phyloP scores from a whole-genome alignment of 116 monocot species.

The Iris pallida region DNA sequence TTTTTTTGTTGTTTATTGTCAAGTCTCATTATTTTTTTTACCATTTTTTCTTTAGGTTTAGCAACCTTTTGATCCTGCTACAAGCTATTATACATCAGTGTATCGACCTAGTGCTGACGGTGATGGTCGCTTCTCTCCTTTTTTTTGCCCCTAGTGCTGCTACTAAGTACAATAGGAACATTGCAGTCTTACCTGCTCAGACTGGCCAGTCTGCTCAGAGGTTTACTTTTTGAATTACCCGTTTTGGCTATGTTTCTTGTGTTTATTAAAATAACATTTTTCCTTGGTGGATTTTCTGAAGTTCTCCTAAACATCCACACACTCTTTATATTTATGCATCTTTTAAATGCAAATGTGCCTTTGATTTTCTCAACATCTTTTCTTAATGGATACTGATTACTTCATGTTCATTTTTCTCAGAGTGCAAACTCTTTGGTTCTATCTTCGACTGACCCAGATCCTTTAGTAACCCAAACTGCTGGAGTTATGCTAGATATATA shows the following conservation, averaged over 20 bases:
- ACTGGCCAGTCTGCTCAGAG: constrained; percentile 59
- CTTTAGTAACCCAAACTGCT: constrained; percentile 37
- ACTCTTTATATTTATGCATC: too few relatives aligned
- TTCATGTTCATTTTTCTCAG: too few relatives aligned
- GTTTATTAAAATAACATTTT: too few relatives aligned
- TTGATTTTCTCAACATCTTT: too few relatives aligned
- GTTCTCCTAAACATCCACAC: too few relatives aligned
- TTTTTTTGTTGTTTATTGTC: too few relatives aligned
- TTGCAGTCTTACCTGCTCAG: constrained; percentile 46
- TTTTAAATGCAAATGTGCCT: too few relatives aligned
- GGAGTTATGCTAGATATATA: too few relatives aligned
- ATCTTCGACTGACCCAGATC: constrained; percentile 37
- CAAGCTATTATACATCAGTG: constrained; percentile 56
- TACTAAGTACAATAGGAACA: constrained; percentile 47
- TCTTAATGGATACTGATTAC: background rate
- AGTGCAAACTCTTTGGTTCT: constrained; percentile 44
- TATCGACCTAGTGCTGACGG: constrained; percentile 57
- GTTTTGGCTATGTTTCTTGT: too few relatives aligned
- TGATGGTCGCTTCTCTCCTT: constrained; percentile 75
- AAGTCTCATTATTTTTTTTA: background rate
- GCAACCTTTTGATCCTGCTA: constrained; percentile 57
- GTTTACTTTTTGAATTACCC: too few relatives aligned
- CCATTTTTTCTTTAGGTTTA: constrained; percentile 39
- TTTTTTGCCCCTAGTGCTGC: constrained; percentile 36
- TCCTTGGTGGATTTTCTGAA: too few relatives aligned